Conservation (phyloP, 495 filamentous ascomycete genomes). For the Parachaetomium inaequale region DNA sequence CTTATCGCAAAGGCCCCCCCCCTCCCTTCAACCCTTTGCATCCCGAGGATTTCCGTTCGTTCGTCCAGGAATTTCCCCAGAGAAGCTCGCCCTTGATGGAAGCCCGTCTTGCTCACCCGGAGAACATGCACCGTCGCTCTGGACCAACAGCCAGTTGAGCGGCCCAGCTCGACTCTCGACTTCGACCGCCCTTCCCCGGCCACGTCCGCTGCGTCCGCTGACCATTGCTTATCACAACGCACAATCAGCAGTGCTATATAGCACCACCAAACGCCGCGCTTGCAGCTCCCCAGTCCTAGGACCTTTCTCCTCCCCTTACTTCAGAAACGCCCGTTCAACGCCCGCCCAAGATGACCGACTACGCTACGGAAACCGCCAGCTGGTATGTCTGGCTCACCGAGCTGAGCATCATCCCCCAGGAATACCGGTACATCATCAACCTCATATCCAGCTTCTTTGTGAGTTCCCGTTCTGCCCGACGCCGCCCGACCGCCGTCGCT, state of each 20-base stretch:
- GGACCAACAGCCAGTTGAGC: slow-evolving; percentile 9
- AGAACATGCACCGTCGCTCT: slow-evolving; percentile 11
- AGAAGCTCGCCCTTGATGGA: slow-evolving; percentile 18
- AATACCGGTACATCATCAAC: slow-evolving; percentile 21
- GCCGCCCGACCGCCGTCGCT: background rate
- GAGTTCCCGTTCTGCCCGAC: background rate
- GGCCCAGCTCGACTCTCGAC: background rate
- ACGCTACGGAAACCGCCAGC: background rate
- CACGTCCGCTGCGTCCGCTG: background rate
- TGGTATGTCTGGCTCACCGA: slow-evolving; percentile 25
- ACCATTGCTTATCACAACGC: background rate
- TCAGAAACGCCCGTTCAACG: background rate
- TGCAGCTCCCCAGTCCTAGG: background rate
- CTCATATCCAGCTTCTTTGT: slow-evolving; percentile 31
- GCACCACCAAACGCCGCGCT: background rate
- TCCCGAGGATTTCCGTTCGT: background rate
- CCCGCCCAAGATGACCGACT: slow-evolving; percentile 11
- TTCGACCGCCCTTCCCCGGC: background rate
- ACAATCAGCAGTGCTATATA: background rate
- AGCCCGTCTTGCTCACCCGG: background rate
- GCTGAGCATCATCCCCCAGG: slow-evolving; percentile 24
- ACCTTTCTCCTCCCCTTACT: background rate
- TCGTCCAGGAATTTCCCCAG: background rate
- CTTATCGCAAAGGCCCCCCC: background rate
- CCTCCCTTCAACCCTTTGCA: background rate